Percentiles rank a stretch among this genome's conserved stretches.
phyloP scores from a whole-genome alignment of 73 alveolate genomes.

The Paramecium sonneborni region DNA sequence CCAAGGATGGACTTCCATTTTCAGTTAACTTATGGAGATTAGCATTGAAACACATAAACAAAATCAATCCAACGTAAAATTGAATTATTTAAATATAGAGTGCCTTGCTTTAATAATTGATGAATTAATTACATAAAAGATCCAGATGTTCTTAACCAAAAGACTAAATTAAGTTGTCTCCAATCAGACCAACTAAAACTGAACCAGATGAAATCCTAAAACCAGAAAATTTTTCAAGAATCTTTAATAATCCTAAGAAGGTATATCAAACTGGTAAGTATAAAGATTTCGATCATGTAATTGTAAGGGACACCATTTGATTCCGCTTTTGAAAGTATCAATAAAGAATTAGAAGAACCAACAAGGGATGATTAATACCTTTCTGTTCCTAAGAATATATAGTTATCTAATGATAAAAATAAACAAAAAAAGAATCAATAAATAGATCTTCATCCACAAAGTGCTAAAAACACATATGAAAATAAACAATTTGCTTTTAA shows the following conservation, averaged over 20 bases:
- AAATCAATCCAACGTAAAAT: neutral
- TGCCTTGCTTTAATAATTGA: neutral
- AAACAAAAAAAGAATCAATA: neutral
- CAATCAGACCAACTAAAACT: neutral
- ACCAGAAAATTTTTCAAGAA: neutral
- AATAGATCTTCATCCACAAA: neutral
- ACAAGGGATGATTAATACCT: neutral
- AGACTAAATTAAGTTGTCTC: neutral
- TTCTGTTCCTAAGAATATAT: neutral
- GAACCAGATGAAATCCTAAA: conserved; percentile 16
- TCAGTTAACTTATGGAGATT: conserved; percentile 1
- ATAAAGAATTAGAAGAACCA: neutral
- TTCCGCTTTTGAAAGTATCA: conserved; percentile 9
- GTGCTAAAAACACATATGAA: neutral
- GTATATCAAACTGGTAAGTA: neutral
- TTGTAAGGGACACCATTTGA: conserved; percentile 46
- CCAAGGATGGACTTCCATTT: conserved; percentile 19
- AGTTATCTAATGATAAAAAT: neutral
- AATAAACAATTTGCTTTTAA: neutral
- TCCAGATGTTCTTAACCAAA: neutral
- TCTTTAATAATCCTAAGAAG: neutral
- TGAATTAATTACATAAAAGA: neutral
- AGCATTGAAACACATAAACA: neutral
- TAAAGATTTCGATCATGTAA: conserved; percentile 15
- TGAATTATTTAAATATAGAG: neutral